Evolutionary conservation across 495 filamentous ascomycete species (phyloP), one percentile per base, ranked within the genome.

Genomic region (Podospora australis): DNA sequence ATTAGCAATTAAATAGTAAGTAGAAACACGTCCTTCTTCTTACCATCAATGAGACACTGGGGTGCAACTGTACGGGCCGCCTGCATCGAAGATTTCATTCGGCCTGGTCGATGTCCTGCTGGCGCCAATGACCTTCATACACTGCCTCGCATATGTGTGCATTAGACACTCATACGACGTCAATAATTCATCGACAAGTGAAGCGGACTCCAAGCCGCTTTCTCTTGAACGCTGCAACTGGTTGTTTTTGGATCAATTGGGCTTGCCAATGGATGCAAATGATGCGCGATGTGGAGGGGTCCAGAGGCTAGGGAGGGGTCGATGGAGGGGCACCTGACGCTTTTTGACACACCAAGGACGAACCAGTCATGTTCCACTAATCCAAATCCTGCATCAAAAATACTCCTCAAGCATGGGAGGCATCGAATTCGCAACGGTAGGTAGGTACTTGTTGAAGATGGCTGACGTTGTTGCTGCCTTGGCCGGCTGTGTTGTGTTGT

Each of bases 311-410:
- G 44, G 40, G 53, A 62, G 58, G 57, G 57, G 56, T 46, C 22
- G 28, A 29, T 49, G 46, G 59, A 59, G 61, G 61, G 58, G 50
- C 59, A 60, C 50, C 46, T 64, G 61, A 62, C 61, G 53, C 54
- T 46, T 48, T 49, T 53, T 50, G 35, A n/a, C 32, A 48, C 44
- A 29, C 10, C 19, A n/a, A 28, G 10, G 24, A n/a, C 28, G 24
- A 25, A 10, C 21, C 41, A 13, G 29, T 36, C 44, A 21, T 39
- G 55, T 26, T 35, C 53, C 54, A 55, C 42, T 56, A n/a, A n/a
- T n/a, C n/a, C n/a, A n/a, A n/a, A n/a, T n/a, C n/a, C 61, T 54
- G 34, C 40, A 26, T 42, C 39, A 47, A 34, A 39, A 23, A 48
- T 49, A 16, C 54, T 21, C 50, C 46, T 60, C 46, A 49, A 51